Base-by-base conservation (phyloP, 2,329 filamentous ascomycete genomes). In the Fusarium sp. region DNA sequence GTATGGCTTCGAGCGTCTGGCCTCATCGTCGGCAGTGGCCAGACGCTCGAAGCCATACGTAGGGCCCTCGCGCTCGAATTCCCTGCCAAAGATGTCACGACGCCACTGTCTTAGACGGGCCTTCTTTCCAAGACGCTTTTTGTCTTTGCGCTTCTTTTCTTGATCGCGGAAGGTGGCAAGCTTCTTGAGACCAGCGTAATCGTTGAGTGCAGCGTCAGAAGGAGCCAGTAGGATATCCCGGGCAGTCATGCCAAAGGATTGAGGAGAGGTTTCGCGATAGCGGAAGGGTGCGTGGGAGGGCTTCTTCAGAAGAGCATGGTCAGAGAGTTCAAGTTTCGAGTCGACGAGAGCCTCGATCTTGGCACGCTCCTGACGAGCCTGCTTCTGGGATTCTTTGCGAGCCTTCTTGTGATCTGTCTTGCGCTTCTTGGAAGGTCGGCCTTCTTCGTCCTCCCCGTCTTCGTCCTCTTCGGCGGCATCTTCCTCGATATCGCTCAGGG, bases 141-240 rank as follows among this genome's bases (percentile, higher is more conserved):
- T 89, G 77, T 99, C 96, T 75, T 91, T 92, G 72, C 87, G 86
- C 85, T 98, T 98, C 86, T 97, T 96, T 75, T 94, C 92, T 5
- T 86, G 84, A 77, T 98, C 94, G 59, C 96, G 88, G 84, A 96
- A 99, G 7, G 92, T 86, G 7, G 95, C 94, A 63, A 98, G 88
- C 83, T 98, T 98, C 86, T 99, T 99, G 76, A 99, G 84, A 9
- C 96, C 95, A 7, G 91, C 95, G 77, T 91, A 99, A 70, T 94
- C 86, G 80, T 99, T 99, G 70, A 99, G 88, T 56, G 91, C 89
- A 48, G 89, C 84, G 81, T 99, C 96, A 45, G 91, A 91, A 1
- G 94, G 93, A 71, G 97, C 93, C 77, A 91, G 86, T 34, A 99
- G 87, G 74, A 99, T 98, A 80, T 99, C 96, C 65, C 90, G 88